Base-by-base conservation (phyloP, 1,284 basidiomycete species). In the Trametes versicolor region DNA sequence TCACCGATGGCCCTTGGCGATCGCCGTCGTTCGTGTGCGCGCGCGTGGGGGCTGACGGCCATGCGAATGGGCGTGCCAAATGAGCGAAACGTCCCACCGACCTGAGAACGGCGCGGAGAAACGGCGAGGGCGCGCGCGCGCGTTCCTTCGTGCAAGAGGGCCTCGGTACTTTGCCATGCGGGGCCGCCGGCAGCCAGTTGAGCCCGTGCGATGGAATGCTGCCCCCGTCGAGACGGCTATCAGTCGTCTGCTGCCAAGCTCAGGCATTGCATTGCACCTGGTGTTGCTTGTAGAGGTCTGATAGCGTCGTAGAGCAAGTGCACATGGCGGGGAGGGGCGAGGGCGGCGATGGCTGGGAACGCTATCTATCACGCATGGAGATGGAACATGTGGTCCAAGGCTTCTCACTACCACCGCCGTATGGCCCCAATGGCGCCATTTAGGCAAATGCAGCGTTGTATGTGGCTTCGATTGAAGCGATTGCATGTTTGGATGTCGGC, bases 31-130 rank as follows among this genome's bases (percentile, higher is more conserved):
- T 29, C 12, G 51, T 6, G 32, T 15, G 25, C 37, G 34, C 45
- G 59, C 45, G 45, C 59, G 23, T 47, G 27, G 27, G 21, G 34
- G 32, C 34, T 56, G 60, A 55, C 60, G 29, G 39, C 45, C 66
- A 63, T 65, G 66, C 63, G 66, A 68, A 68, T 29, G 50, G 19
- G 48, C 39, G 61, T 23, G 52, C 60, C 51, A 39, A 58, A 49
- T 34, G 37, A 56, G 60, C 57, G 37, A 59, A 36, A 59, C 27
- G 12, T 19, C 23, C 43, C 27, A 36, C 34, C 21, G 43, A 39
- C 39, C 54, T 68, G 63, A 53, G 63, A 65, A 65, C 39, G 43
- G 27, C 37, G 50, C 63, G 66, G 66, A 68, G 66, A 65, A 62
- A 58, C n/a, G 36, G 41, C 41, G 19, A n/a, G 41, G 17, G 41